A percentile compares a stretch with the other conserved stretches of the same genome.
phyloP scores from a whole-genome alignment of 768 basidiomycete genomes.

The Mycena venus region DNA sequence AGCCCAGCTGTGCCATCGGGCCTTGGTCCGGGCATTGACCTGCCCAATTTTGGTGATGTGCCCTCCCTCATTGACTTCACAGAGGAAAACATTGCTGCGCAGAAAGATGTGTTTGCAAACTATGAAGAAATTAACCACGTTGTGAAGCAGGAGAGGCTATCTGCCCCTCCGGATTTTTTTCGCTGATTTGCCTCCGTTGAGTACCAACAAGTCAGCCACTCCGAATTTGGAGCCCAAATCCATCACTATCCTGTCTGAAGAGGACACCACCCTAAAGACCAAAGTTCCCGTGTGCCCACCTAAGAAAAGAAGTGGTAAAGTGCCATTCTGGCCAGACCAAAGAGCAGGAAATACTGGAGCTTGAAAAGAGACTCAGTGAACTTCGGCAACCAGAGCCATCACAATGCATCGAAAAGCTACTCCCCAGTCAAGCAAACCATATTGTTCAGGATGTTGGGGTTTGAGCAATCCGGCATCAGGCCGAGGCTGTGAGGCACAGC shows the following conservation, averaged over 20 bases:
- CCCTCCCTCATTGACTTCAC: not conserved
- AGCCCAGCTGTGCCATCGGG: not conserved
- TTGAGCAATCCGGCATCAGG: too few relatives aligned
- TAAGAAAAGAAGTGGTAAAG: not conserved
- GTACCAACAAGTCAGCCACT: not conserved
- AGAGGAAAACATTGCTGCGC: not conserved
- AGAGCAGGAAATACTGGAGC: not conserved
- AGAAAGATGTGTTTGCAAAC: not conserved
- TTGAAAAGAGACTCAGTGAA: too few relatives aligned
- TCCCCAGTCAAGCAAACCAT: not conserved
- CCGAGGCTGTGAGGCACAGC: too few relatives aligned
- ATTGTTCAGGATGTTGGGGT: too few relatives aligned
- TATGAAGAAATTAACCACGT: not conserved
- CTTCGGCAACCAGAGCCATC: not conserved
- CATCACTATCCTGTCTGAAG: not conserved
- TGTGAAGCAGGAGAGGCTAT: not conserved
- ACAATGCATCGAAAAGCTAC: not conserved
- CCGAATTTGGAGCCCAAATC: not conserved
- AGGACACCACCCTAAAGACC: not conserved
- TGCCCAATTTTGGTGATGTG: not conserved
- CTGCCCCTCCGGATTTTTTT: not conserved
- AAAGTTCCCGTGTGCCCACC: not conserved
- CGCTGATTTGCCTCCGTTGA: not conserved
- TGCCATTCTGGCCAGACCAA: constrained; percentile 24
- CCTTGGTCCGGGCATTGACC: not conserved